Evolutionary conservation across 2,329 filamentous ascomycete species (phyloP).

Genomic region (Neofusicoccum sp.): DNA sequence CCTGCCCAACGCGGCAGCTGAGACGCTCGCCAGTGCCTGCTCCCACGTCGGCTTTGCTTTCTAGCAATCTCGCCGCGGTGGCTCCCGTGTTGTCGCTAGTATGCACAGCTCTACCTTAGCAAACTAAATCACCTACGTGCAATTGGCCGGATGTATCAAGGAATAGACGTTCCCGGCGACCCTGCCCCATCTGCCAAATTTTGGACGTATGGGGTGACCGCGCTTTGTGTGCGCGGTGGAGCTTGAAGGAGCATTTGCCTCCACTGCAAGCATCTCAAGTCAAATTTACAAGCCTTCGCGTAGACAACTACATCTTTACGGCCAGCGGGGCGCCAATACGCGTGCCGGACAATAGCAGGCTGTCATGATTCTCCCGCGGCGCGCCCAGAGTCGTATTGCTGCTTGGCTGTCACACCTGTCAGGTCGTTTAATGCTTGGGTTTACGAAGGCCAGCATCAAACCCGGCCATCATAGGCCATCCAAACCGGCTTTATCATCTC

Average conservation of each 20-base stretch:
- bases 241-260: no score
- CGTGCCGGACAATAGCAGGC: neutral
- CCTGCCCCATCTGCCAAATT: no score
- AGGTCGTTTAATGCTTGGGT: neutral
- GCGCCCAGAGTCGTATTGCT: constrained; percentile 2
- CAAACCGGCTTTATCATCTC: neutral
- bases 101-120: no score
- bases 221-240: no score
- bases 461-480: neutral
- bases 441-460: neutral
- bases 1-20: constrained; percentile 1
- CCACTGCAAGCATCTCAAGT: neutral
- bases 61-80: neutral
- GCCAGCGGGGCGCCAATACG: neutral
- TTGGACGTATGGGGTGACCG: no score
- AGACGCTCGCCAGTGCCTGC: neutral
- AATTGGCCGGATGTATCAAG: no score
- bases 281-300: neutral
- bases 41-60: neutral
- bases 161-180: no score
- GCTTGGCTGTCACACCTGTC: neutral
- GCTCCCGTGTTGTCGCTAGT: no score
- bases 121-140: no score
- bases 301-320: neutral
- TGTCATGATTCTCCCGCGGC: neutral